These are phyloP conservation scores for Gossypium turneri DNA, from an alignment of 345 rosid genomes.

Conservation along the genomic window DNA sequence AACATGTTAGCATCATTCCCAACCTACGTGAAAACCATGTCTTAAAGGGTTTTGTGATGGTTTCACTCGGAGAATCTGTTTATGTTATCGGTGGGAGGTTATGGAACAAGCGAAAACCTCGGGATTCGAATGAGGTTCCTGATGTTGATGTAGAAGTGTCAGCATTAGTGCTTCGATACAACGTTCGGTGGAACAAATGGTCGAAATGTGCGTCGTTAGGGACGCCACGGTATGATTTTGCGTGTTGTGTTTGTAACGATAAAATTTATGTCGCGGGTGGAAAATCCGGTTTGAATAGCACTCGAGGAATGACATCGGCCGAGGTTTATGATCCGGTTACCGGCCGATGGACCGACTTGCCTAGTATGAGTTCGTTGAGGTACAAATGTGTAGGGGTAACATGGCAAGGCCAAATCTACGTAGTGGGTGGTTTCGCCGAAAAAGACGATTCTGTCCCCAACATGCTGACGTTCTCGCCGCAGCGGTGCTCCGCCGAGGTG, in stretches of 20 bases:
- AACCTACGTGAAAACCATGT: slow-evolving; percentile 28
- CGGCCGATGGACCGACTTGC: slow-evolving; percentile 35
- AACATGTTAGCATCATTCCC: slow-evolving; percentile 33
- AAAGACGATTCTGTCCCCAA: slow-evolving; percentile 21
- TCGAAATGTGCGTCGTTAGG: slow-evolving; percentile 25
- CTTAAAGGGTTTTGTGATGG: slow-evolving; percentile 45
- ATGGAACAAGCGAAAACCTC: slow-evolving; percentile 21
- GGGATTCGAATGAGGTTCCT: slow-evolving; percentile 7
- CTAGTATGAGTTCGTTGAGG: slow-evolving; percentile 37
- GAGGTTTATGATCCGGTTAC: slow-evolving; percentile 36
- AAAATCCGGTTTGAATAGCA: slow-evolving; percentile 28
- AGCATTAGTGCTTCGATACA: slow-evolving; percentile 25
- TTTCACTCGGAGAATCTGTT: slow-evolving; percentile 31
- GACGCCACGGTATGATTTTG: slow-evolving; percentile 41
- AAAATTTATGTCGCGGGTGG: slow-evolving; percentile 54
- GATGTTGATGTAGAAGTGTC: slow-evolving; percentile 21
- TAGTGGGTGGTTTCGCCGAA: slow-evolving; percentile 45
- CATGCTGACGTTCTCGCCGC: slow-evolving; percentile 29
- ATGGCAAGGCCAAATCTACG: slow-evolving; percentile 45
- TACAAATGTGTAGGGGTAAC: slow-evolving; percentile 52
- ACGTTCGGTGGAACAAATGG: slow-evolving; percentile 28
- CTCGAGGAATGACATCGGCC: slow-evolving; percentile 30
- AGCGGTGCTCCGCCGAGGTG: slow-evolving; percentile 55
- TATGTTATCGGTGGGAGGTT: slow-evolving; percentile 45
- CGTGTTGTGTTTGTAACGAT: slow-evolving; percentile 28